Evolutionary conservation across 441 rosid genomes (phyloP), one percentile per base, ranked within the genome.

Genomic region (Brassica hybrid): DNA sequence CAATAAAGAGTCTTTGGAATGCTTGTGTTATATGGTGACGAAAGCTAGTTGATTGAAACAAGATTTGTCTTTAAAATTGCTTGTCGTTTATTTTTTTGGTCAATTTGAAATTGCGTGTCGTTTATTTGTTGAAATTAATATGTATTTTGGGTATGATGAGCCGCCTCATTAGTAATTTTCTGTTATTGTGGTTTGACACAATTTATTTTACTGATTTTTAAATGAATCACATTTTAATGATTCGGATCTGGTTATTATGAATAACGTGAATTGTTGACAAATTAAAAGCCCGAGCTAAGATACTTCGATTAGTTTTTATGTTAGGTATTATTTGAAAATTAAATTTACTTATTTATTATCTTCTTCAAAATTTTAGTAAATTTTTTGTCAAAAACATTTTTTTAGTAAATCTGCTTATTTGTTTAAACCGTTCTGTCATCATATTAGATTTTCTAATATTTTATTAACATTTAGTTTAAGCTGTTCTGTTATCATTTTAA

Each of bases 1-100:
- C 67, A 77, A 71, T 25, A 56, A 56, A 56, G 25, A 59, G 38
- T 25, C 38, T 2, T 25, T 27, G 17, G 38, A 60, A 7, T 36
- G 36, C 61, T 61, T 61, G 27, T 50, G 11, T 30, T 13, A 43
- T 45, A 61, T 2, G 10, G 65, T 25, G 11, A 60, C 65, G 7
- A n/a, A 60, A 60, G 10, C 38, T 60, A 25, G 4, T 59, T 59
- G 36, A 8, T 54, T 54, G 30, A 25, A 25, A 60, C n/a, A 23
- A 12, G 65, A 57, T 2, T 52, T 52, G 58, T 52, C 58, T 57
- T 54, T 1, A 23, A 2, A 16, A 5, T n/a, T 4, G 6, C 16
- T 13, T 45, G 52, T 45, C 14, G 4, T n/a, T n/a, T n/a, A n/a
- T n/a, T n/a, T n/a, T n/a, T n/a, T n/a, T n/a, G n/a, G n/a, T n/a